Base-by-base conservation (phyloP, 768 basidiomycete species). In the Boletus rubescentipes region DNA sequence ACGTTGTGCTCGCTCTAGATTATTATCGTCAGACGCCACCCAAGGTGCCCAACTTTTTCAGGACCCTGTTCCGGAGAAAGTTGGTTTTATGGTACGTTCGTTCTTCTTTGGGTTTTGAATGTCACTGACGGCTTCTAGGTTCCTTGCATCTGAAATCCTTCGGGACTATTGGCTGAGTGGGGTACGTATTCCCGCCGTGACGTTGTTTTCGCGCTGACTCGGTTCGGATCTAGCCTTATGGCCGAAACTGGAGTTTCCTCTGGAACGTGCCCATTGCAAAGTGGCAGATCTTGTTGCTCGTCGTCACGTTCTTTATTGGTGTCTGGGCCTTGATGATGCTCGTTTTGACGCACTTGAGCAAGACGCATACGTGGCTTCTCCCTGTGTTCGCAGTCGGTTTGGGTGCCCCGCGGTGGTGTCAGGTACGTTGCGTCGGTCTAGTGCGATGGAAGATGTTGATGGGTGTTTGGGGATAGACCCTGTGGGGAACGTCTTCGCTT, bases 341-440 rank as follows among this genome's bases (percentile, higher is more conserved):
- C 49, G 72, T 93, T 51, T 77, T 97, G 64, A 96, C 86, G 9
- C 80, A 87, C 65, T 87, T 94, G 73, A 90, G 89, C 65, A 96
- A 95, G 72, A 90, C 91, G 11, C 94, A 97, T 67, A 97, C 94
- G 9, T 97, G 94, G 94, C 75, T 97, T 18, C 75, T 97, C 37
- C 92, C 94, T 42, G 91, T 97, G 9, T 97, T 97, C 65, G 94
- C 94, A 8, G 93, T 97, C 45, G 94, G 94, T 64, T 81, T 97
- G 49, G 94, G 94, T 40, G 91, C 92, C 29, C 94, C 94, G 11
- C 74, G 91, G 64, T 97, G 94, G 94, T 96, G 94, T 77, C 94
- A 96, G 77, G 86, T 85, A 44, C 67, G 61, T 46, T 26, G n/a
- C 3, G 40, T 23, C 3, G 3, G 20, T 54, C 35, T 20, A 18